These are phyloP conservation scores for Rachicladosporium sp. DNA, from an alignment of 2,329 filamentous ascomycete genomes.

Conservation along the genomic window DNA sequence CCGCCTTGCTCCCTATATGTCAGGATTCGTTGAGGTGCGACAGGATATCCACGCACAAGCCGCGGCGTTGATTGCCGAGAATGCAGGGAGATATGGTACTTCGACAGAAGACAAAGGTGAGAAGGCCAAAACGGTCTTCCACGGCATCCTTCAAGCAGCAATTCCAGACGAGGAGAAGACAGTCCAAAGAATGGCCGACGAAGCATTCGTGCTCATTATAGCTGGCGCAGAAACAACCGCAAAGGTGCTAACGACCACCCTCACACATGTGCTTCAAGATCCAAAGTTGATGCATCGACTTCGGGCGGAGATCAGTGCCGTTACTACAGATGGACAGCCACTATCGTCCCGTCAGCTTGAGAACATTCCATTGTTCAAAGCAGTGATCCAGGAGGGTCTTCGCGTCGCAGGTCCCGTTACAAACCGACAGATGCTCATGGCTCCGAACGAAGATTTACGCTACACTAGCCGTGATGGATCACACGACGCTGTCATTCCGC, in stretches of 20 bases:
- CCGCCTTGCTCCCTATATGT: too few relatives aligned
- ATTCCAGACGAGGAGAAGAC: constrained; percentile 5
- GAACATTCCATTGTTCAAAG: constrained; percentile 30
- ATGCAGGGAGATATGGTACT: too few relatives aligned
- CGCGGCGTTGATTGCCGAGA: too few relatives aligned
- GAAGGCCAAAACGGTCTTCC: too few relatives aligned
- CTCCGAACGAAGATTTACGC: constrained; percentile 3
- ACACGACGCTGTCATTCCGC: constrained; percentile 13
- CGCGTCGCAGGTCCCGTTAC: constrained; percentile 15
- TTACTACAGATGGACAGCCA: neutral
- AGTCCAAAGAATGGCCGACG: constrained; percentile 5
- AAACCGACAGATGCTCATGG: constrained; percentile 2
- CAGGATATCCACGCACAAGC: too few relatives aligned
- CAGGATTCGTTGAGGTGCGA: too few relatives aligned
- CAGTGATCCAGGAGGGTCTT: constrained; percentile 34
- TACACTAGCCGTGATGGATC: constrained; percentile 3
- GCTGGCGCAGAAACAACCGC: constrained; percentile 9
- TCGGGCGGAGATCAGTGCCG: too few relatives aligned
- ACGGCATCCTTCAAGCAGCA: constrained; percentile 6
- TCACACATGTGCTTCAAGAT: too few relatives aligned
- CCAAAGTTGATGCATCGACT: too few relatives aligned
- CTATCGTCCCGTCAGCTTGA: constrained; percentile 4
- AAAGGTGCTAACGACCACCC: too few relatives aligned
- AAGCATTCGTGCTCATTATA: constrained; percentile 6
- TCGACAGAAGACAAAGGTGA: too few relatives aligned